Percentiles rank a stretch among this genome's conserved stretches.
Evolutionary conservation across 305 asterid genomes (phyloP).

Genomic region (Fraxinus xanthoxyloides): DNA sequence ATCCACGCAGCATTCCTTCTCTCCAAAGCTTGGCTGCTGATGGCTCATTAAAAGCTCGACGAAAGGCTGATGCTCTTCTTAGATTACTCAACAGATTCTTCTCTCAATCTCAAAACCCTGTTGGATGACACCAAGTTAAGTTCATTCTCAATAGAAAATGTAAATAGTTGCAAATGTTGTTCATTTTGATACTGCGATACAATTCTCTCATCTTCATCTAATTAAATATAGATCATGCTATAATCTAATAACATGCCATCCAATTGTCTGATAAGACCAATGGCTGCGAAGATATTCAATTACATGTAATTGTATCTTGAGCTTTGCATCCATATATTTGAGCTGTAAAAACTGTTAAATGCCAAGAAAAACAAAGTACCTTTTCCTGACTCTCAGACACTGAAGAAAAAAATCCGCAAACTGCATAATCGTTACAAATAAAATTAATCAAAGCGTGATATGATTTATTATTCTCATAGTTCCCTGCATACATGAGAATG

Average conservation of each 20-base stretch:
- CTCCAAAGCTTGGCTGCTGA: slow-evolving; percentile 56
- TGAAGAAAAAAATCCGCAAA: not conserved
- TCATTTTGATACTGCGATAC: slow-evolving; percentile 7
- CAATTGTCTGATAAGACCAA: not conserved
- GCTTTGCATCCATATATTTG: slow-evolving; percentile 11
- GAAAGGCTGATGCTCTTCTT: slow-evolving; percentile 72
- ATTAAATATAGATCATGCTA: not conserved
- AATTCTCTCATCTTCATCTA: not conserved
- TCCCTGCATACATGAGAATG: not conserved
- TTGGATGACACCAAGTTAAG: slow-evolving; percentile 19
- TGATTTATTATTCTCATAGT: not conserved
- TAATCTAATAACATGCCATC: not conserved
- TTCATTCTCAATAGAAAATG: slow-evolving; percentile 13
- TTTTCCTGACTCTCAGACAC: not conserved
- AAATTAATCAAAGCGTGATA: not conserved
- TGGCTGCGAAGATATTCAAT: not conserved
- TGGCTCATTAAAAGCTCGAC: slow-evolving; percentile 57
- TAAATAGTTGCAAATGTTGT: slow-evolving; percentile 24
- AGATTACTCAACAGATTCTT: slow-evolving; percentile 66
- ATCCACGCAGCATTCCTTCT: slow-evolving; percentile 75
- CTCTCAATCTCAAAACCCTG: slow-evolving; percentile 35
- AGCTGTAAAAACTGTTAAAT: not conserved
- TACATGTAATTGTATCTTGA: not conserved
- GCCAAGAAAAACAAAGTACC: not conserved
- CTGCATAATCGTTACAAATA: not conserved